Evolutionary conservation across 208 protist species (phyloP).

Genomic region (Leishmania guyanensis): DNA sequence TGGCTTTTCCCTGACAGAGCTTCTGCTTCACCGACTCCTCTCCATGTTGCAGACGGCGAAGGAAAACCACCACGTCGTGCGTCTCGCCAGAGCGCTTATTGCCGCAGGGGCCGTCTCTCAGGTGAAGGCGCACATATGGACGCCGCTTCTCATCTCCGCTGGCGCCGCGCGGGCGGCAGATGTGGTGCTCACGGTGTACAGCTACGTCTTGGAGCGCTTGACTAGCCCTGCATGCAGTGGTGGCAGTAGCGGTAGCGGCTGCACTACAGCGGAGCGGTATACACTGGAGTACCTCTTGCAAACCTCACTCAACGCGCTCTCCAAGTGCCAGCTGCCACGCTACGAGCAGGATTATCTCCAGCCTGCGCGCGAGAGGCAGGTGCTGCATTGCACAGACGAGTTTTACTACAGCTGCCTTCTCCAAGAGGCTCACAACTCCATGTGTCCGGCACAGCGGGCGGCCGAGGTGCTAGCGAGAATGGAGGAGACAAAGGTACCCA

Average conservation of each 20-base stretch:
- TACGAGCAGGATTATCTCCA: conserved; percentile 65
- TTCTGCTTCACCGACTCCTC: conserved; percentile 47
- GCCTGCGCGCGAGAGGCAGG: conserved; percentile 34
- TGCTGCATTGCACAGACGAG: conserved; percentile 67
- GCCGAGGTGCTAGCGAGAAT: conserved; percentile 52
- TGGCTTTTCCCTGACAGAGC: conserved; percentile 18
- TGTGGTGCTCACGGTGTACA: conserved; percentile 56
- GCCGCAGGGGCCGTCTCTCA: conserved; percentile 21
- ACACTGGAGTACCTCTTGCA: conserved; percentile 78
- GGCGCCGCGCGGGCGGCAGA: conserved; percentile 59
- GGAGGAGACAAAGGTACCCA: conserved; percentile 33
- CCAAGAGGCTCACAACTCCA: conserved; percentile 77
- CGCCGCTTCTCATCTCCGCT: conserved; percentile 67
- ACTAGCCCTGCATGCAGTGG: neutral
- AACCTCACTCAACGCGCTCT: conserved; percentile 66
- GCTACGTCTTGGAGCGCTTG: conserved; percentile 32
- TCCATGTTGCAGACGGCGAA: conserved; percentile 53
- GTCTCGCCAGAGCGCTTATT: conserved; percentile 48
- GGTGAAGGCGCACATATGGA: conserved; percentile 61
- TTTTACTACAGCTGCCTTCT: conserved; percentile 71
- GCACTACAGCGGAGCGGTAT: conserved; percentile 29
- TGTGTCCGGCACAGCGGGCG: conserved; percentile 51
- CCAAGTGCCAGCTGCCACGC: conserved; percentile 65
- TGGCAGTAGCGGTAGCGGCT: conserved; percentile 2
- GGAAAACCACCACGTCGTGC: conserved; percentile 54